A percentile compares a stretch with the other conserved stretches of the same genome.
These are phyloP conservation scores for Talaromyces sp. DNA, from an alignment of 2,329 filamentous ascomycete species.

Conservation along the genomic window DNA sequence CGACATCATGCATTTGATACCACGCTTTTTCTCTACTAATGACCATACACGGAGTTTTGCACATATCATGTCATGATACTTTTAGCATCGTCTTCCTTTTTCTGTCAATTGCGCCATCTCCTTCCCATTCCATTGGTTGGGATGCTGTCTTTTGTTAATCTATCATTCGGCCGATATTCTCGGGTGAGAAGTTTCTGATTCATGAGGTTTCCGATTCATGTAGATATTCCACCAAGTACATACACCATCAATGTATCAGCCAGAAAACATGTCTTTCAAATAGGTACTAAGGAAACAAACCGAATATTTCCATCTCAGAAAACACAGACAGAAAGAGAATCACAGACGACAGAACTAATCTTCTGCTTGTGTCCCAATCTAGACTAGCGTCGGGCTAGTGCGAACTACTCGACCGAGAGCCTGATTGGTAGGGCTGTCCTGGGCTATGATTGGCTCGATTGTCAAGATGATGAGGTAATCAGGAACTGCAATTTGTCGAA, in stretches of 20 bases:
- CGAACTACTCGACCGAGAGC: slow-evolving; percentile 2
- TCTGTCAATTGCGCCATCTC: slow-evolving; percentile 33
- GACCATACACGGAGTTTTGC: neutral
- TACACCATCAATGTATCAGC: neutral
- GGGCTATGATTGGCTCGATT: neutral
- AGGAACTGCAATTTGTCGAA: neutral
- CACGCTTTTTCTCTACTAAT: neutral
- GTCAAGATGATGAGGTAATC: neutral
- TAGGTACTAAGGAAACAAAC: neutral
- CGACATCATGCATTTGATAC: neutral
- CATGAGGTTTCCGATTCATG: too few relatives aligned
- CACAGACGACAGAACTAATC: neutral
- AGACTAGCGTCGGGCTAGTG: neutral
- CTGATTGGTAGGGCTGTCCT: neutral
- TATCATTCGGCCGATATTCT: slow-evolving; percentile 26
- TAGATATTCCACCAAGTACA: neutral
- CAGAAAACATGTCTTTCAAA: neutral
- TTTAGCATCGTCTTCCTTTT: neutral
- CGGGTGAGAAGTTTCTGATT: slow-evolving; percentile 1
- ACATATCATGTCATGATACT: neutral
- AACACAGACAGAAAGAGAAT: neutral
- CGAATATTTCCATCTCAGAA: too few relatives aligned
- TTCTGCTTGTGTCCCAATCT: neutral
- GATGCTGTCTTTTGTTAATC: slow-evolving; percentile 16
- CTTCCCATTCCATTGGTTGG: slow-evolving; percentile 29